These are phyloP conservation scores for Ampelomyces quisqualis DNA, from an alignment of 2,329 filamentous ascomycete genomes.

Conservation along the genomic window DNA sequence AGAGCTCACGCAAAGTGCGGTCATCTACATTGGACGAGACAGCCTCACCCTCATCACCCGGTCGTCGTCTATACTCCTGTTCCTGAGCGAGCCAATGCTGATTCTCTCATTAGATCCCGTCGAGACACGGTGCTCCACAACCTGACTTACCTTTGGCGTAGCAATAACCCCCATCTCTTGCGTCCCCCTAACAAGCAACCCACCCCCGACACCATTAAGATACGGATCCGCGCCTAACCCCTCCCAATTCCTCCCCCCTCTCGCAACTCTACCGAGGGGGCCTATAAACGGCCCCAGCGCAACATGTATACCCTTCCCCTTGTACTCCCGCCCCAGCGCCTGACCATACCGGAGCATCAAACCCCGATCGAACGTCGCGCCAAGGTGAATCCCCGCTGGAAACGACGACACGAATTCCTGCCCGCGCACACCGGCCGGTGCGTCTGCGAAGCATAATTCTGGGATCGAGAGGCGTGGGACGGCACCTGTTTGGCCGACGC, in stretches of 20 bases:
- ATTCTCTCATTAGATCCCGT: too few species aligned
- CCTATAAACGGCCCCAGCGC: slow-evolving; percentile 70
- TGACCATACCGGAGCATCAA: slow-evolving; percentile 67
- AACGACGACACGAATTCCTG: slow-evolving; percentile 38
- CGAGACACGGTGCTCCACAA: too few species aligned
- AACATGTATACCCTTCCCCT: slow-evolving; percentile 70
- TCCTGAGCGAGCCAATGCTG: slow-evolving; percentile 53
- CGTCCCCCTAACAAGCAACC: slow-evolving; percentile 54
- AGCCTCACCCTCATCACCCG: slow-evolving; percentile 53
- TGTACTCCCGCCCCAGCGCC: slow-evolving; percentile 68
- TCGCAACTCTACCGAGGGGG: slow-evolving; percentile 68
- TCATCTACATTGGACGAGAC: slow-evolving; percentile 65
- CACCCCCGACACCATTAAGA: slow-evolving; percentile 56
- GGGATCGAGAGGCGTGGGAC: slow-evolving; percentile 42
- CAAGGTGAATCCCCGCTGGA: slow-evolving; percentile 46
- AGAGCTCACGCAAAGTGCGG: slow-evolving; percentile 65
- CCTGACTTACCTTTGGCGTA: slow-evolving; percentile 19
- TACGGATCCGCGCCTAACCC: slow-evolving; percentile 69
- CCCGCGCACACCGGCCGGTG: slow-evolving; percentile 36
- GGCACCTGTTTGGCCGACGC: slow-evolving; percentile 41
- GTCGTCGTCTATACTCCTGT: slow-evolving; percentile 53
- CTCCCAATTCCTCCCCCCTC: slow-evolving; percentile 73
- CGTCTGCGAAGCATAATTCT: slow-evolving; percentile 45
- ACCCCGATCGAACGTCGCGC: slow-evolving; percentile 70
- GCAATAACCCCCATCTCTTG: slow-evolving; percentile 52